Base-by-base conservation (phyloP, 2,329 filamentous ascomycete species). In the Fusarium sororula region DNA sequence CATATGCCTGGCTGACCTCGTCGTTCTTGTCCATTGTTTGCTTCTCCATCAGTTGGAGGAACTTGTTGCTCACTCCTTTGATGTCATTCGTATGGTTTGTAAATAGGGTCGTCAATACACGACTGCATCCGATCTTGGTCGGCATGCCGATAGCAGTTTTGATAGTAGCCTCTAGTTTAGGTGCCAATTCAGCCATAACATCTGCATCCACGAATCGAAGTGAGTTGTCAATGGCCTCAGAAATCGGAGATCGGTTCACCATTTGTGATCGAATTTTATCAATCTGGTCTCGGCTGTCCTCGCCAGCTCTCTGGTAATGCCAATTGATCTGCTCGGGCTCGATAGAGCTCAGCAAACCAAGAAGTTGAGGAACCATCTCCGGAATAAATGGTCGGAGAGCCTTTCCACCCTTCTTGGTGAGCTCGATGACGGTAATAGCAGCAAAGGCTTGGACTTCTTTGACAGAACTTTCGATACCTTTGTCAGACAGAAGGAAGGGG, bases 301-400 rank as follows among this genome's bases (percentile, higher is more conserved):
- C 95, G 73, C 95, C 92, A 0, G 94, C 94, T 77, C 97, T 94
- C 70, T 98, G 90, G 82, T 98, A 96, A 59, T 98, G 87, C 80
- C 97, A 98, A 78, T 98, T 98, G 78, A 98, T 90, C 30, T 91
- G 91, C 81, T 98, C 92, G 0, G 93, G 94, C 81, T 99, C 96
- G 58, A 98, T 87, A 1, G 94, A 94, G 80, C 94, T 98, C 26
- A 98, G 86, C 7, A 97, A 87, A 0, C 91, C 91, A 5, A 99
- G 87, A 39, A 98, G 89, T 70, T 94, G 92, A 67, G 95, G 92
- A 13, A 98, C 87, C 66, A 99, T 91, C 51, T 90, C 90, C 0
- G 95, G 90, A 30, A 97, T 92, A 82, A 95, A 98, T 1, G 93
- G 92, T 47, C 92, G 89, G 20, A 99, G 85, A 6, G 92, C 89